Conservation (phyloP, 2,329 filamentous ascomycete species). For the Pezicula radicicola region DNA sequence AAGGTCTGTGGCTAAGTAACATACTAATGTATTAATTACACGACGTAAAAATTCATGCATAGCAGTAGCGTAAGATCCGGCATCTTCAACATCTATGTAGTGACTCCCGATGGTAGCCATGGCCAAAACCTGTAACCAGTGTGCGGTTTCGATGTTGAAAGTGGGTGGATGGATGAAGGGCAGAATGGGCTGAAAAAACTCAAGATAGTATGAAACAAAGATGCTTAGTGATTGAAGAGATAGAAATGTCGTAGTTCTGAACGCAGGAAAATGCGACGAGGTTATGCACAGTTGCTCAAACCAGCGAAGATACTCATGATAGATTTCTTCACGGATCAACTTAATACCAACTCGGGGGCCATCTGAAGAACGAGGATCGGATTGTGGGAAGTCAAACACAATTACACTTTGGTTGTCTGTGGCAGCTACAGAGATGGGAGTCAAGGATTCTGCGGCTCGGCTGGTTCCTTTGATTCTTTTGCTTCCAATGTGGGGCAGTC, state of each 20-base stretch:
- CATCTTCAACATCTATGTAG: constrained; percentile 24
- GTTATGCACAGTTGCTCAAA: constrained; percentile 17
- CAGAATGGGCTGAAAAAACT: constrained; percentile 35
- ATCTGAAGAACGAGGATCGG: not conserved
- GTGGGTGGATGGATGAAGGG: constrained; percentile 36
- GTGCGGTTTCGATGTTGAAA: constrained; percentile 31
- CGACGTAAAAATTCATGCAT: constrained; percentile 39
- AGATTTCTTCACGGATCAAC: constrained; percentile 1
- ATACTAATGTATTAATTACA: constrained; percentile 32
- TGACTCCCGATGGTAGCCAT: constrained; percentile 37
- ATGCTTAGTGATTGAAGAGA: constrained; percentile 9
- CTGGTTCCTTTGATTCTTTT: not conserved
- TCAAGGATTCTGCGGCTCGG: constrained; percentile 7
- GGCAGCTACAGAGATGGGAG: not conserved
- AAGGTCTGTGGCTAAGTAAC: not conserved
- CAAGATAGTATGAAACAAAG: constrained; percentile 34
- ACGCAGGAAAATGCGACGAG: constrained; percentile 10
- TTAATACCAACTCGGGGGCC: not conserved
- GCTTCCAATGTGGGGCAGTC: constrained; percentile 15
- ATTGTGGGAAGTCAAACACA: constrained; percentile 2
- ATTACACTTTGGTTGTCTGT: not conserved
- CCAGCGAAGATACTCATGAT: constrained; percentile 12
- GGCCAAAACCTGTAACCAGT: constrained; percentile 38
- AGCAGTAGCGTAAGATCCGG: constrained; percentile 27
- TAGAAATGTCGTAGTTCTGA: constrained; percentile 13